Percentiles rank a stretch among this genome's conserved stretches.
Conservation (phyloP, 1,139 yeast genomes). For the Suhomyces atakaporum region DNA sequence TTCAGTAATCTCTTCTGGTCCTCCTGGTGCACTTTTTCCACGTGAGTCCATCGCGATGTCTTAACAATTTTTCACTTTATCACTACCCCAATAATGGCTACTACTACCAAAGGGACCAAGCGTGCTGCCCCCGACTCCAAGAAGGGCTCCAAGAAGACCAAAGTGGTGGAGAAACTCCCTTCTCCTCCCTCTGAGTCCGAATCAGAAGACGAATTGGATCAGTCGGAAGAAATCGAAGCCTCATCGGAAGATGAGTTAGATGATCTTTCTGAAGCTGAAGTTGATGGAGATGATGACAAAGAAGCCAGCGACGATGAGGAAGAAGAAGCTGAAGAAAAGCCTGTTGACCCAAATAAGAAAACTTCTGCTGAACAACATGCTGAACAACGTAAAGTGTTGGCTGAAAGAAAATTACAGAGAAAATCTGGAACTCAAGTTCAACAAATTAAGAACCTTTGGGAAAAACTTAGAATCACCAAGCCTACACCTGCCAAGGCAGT, state of each 20-base stretch:
- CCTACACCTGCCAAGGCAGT: conserved; percentile 79
- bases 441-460: conserved; percentile 88
- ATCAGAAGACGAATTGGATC: conserved; percentile 11
- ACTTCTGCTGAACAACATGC: conserved; percentile 72
- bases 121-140: conserved; percentile 28
- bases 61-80: conserved; percentile 10
- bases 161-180: conserved; percentile 22
- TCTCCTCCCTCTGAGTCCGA: conserved; percentile 19
- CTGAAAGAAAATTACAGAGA: conserved; percentile 84
- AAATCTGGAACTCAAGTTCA: conserved; percentile 85
- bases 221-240: conserved; percentile 17
- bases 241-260: conserved; percentile 25
- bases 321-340: conserved; percentile 19
- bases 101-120: conserved; percentile 36
- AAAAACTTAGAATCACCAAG: conserved; percentile 79
- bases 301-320: conserved; percentile 24
- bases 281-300: conserved; percentile 22
- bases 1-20: too few relatives aligned
- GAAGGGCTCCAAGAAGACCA: conserved; percentile 31
- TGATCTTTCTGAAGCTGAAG: conserved; percentile 21
- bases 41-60: conserved; percentile 12
- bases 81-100: conserved; percentile 22
- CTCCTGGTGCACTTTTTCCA: too few relatives aligned
- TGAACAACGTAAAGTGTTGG: conserved; percentile 76
- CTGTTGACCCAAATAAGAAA: conserved; percentile 47